Evolutionary conservation across 352 stramenopile genomes (phyloP).

Genomic region (Globisporangium emineosum): DNA sequence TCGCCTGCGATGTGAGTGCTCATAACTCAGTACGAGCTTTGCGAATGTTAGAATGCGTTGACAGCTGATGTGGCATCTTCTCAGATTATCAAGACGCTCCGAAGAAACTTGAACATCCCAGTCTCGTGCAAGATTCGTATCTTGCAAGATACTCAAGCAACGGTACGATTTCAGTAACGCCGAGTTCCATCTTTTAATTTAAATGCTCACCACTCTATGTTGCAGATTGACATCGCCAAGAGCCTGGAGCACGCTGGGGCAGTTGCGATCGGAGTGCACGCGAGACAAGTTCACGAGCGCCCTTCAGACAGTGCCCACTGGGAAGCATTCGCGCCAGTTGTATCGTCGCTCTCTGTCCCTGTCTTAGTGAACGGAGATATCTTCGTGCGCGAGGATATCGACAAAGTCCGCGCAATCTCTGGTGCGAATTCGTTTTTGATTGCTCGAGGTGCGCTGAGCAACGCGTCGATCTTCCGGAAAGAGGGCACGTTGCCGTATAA

Average conservation of each 20-base stretch:
- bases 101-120: slow-evolving; percentile 74
- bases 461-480: slow-evolving; percentile 76
- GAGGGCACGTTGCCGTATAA: slow-evolving; percentile 57
- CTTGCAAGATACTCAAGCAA: slow-evolving; percentile 57
- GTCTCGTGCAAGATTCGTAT: slow-evolving; percentile 89
- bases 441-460: slow-evolving; percentile 75
- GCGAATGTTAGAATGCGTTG: not conserved
- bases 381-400: slow-evolving; percentile 71
- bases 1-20: slow-evolving; percentile 72
- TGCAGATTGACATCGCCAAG: slow-evolving; percentile 55
- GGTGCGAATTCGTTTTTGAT: slow-evolving; percentile 78
- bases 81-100: slow-evolving; percentile 83
- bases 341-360: slow-evolving; percentile 70
- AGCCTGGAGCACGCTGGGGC: slow-evolving; percentile 64
- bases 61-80: not conserved
- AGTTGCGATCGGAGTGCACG: slow-evolving; percentile 69
- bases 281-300: slow-evolving; percentile 60
- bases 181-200: not conserved
- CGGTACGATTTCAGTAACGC: slow-evolving; percentile 26
- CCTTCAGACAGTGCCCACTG: slow-evolving; percentile 67
- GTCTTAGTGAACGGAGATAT: slow-evolving; percentile 87
- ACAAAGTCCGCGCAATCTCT: slow-evolving; percentile 50
- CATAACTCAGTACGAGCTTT: not conserved
- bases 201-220: not conserved
- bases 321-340: slow-evolving; percentile 60